Percentiles rank a stretch among this genome's conserved stretches.
Evolutionary conservation across 2,329 filamentous ascomycete genomes (phyloP).

Genomic region (Alternaria tenuissima): DNA sequence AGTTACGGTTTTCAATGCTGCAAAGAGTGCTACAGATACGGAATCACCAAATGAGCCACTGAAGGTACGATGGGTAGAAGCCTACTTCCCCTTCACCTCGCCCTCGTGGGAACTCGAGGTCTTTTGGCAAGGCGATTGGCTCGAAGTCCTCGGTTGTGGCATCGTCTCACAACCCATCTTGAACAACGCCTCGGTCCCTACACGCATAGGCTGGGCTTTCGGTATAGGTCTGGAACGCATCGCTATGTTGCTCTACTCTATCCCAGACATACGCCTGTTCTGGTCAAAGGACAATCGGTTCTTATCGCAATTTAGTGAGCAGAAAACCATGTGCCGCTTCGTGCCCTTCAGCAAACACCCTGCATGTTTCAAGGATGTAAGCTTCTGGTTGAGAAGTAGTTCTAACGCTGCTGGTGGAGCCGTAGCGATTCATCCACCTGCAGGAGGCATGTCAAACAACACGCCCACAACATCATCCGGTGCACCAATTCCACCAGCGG

Average conservation of each 20-base stretch:
- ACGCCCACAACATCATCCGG: conserved; percentile 18
- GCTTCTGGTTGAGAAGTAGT: conserved; percentile 77
- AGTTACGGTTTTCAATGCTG: conserved; percentile 84
- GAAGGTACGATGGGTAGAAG: conserved; percentile 91
- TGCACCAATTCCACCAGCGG: conserved; percentile 50
- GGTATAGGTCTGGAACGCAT: conserved; percentile 93
- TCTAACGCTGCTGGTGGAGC: conserved; percentile 38
- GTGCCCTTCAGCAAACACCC: conserved; percentile 91
- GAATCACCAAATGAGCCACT: conserved; percentile 69
- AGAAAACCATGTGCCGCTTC: conserved; percentile 68
- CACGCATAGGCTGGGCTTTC: conserved; percentile 91
- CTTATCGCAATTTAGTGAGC: conserved; percentile 75
- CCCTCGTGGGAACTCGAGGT: conserved; percentile 97
- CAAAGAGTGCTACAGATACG: conserved; percentile 66
- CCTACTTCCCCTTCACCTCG: conserved; percentile 96
- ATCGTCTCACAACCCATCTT: conserved; percentile 86
- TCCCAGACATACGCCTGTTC: conserved; percentile 95
- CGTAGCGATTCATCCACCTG: conserved; percentile 24
- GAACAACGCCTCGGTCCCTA: conserved; percentile 76
- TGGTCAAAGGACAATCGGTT: conserved; percentile 90
- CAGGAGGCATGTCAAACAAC: conserved; percentile 12
- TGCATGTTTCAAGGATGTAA: conserved; percentile 87
- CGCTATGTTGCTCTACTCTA: conserved; percentile 95
- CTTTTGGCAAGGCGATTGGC: conserved; percentile 92
- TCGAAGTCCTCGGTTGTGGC: conserved; percentile 93